Evolutionary conservation across 257 asterid species (phyloP).

Genomic region (Gentiana macrophylla): DNA sequence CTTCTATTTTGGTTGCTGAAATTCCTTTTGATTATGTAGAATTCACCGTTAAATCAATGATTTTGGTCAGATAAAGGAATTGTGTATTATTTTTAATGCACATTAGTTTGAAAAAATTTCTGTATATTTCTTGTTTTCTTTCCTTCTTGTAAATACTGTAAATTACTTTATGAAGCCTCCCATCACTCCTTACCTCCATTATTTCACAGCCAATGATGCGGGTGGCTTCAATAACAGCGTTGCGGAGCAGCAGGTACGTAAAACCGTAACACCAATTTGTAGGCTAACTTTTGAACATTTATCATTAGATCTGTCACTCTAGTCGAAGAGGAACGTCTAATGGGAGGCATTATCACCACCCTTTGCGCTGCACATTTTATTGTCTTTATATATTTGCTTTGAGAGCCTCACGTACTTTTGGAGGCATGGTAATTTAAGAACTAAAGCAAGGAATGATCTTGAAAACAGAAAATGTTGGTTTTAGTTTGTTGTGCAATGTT

Average conservation of each 20-base stretch:
- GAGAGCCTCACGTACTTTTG: not conserved
- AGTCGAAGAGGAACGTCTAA: not conserved
- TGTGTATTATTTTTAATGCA: not conserved
- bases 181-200: conserved; percentile 5
- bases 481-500: too few relatives aligned
- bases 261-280: not conserved
- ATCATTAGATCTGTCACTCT: conserved; percentile 3
- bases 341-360: not conserved
- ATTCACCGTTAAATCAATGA: not conserved
- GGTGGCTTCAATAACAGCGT: conserved; percentile 85
- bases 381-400: not conserved
- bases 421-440: not conserved
- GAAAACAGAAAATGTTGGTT: too few relatives aligned
- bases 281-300: too few relatives aligned
- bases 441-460: not conserved
- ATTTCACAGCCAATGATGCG: conserved; percentile 45
- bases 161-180: conserved; percentile 1
- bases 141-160: not conserved
- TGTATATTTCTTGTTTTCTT: not conserved
- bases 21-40: not conserved
- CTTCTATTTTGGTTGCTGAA: not conserved
- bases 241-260: conserved; percentile 58
- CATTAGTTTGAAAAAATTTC: not conserved
- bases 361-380: not conserved
- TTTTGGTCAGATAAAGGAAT: not conserved